Evolutionary conservation across 179 eudicot species (phyloP), one percentile per base, ranked within the genome.

Genomic region (Silene vulgaris): DNA sequence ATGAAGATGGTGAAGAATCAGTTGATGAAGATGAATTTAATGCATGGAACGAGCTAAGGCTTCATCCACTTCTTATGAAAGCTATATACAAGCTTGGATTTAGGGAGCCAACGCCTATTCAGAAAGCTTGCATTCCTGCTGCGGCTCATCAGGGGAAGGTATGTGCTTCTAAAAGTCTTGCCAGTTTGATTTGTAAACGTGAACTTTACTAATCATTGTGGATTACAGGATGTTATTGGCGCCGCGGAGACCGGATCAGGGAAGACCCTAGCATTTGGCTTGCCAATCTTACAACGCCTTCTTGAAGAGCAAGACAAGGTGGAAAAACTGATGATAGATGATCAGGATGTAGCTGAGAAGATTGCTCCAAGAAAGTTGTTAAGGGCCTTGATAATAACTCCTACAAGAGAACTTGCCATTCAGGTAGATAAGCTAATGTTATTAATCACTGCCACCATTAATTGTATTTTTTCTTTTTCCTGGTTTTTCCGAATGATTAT

Each of bases 181-280:
- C 70, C 35, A 35, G 69, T 57, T 71, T 37, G 12, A 48, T 62
- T 52, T 17, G 68, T 52, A 64, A 61, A 73, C 59, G 45, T 61
- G 59, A 50, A 67, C 13, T 19, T 52, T 73, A 32, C 63, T 23
- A 16, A 8, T 75, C 21, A 23, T 12, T 72, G 50, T 81, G 43
- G 68, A 52, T 76, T 74, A 65, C 84, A 95, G 98, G 98, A 95
- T 87, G 95, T 92, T 48, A 83, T 95, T 74, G 98, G 98, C 78
- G 98, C 98, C 77, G 98, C 98, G 62, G 98, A 92, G 83, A 95
- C 98, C 63, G 98, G 98, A 28, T 95, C 98, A 66, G 98, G 98
- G 66, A 95, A 95, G 82, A 95, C 98, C 37, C 95, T 95, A 79
- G 98, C 97, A 66, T 95, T 95, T 92, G 98, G 98, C 72, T 82